phyloP scores from a whole-genome alignment of 306 rosid species.

The Pyrus bretschneideri region DNA sequence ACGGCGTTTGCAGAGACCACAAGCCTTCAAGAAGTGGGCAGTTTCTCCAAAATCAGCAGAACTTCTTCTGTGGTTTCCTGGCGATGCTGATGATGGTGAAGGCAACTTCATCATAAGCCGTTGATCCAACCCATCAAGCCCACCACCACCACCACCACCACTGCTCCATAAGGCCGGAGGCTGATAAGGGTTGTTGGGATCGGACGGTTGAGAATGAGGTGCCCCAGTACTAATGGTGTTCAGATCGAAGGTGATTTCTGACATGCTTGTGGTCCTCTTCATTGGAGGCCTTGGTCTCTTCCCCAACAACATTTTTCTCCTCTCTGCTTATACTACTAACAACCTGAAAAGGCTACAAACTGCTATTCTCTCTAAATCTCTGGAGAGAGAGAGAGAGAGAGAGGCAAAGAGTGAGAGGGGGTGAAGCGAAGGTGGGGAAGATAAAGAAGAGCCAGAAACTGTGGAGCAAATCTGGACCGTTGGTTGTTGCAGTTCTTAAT shows the following conservation, averaged over 20 bases:
- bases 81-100: constrained; percentile 19
- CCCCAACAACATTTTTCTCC: constrained; percentile 55
- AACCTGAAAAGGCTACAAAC: neutral
- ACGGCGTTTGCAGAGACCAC: constrained; percentile 71
- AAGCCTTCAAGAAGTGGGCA: constrained; percentile 55
- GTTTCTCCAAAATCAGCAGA: constrained; percentile 35
- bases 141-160: constrained; percentile 2
- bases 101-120: constrained; percentile 17
- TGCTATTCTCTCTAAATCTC: constrained; percentile 6
- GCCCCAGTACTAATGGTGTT: constrained; percentile 19
- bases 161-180: neutral
- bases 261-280: constrained; percentile 77
- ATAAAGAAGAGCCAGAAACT: constrained; percentile 53
- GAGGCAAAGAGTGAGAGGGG: neutral
- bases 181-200: constrained; percentile 17
- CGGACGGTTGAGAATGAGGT: constrained; percentile 16
- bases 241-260: constrained; percentile 73
- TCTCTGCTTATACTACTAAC: neutral
- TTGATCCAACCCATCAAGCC: constrained; percentile 31
- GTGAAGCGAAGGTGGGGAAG: constrained; percentile 25
- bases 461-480: constrained; percentile 56
- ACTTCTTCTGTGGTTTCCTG: constrained; percentile 36
- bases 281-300: constrained; percentile 76
- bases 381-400: neutral
- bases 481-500: neutral